Conservation (phyloP, 1,284 basidiomycete genomes). For the Ceratobasidium papillatum region DNA sequence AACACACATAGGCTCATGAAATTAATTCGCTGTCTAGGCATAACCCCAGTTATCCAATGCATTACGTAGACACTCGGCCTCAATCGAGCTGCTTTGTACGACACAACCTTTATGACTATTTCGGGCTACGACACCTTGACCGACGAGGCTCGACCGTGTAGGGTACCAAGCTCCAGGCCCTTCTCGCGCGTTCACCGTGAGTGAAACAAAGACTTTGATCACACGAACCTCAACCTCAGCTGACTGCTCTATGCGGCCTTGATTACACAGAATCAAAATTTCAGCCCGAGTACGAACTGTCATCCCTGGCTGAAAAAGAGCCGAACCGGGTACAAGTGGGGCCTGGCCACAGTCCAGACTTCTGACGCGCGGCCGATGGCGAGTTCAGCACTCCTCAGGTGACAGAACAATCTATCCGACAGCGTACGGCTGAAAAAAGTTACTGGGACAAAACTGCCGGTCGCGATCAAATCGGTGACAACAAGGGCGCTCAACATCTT, state of each 20-base stretch:
- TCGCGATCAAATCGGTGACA: neutral
- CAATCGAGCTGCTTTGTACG: conserved; percentile 6
- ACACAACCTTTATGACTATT: neutral
- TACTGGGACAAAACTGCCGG: neutral
- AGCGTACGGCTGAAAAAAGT: neutral
- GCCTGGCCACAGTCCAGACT: neutral
- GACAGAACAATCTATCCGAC: neutral
- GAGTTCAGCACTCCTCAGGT: neutral
- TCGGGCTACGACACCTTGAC: neutral
- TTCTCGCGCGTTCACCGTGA: neutral
- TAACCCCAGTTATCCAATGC: neutral
- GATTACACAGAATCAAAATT: conserved; percentile 3
- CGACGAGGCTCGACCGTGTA: neutral
- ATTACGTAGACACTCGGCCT: neutral
- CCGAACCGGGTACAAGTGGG: neutral
- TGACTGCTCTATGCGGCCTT: neutral
- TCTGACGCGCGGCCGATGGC: neutral
- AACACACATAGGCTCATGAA: conserved; percentile 1
- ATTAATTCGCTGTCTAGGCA: neutral
- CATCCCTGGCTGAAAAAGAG: neutral
- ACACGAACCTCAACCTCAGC: neutral
- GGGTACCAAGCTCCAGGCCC: neutral
- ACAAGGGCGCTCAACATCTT: neutral
- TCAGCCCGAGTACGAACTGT: neutral
- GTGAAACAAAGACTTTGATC: too few species aligned